Base-by-base conservation (phyloP, 2,329 filamentous ascomycete species). In the Plenodomus tracheiphilus region DNA sequence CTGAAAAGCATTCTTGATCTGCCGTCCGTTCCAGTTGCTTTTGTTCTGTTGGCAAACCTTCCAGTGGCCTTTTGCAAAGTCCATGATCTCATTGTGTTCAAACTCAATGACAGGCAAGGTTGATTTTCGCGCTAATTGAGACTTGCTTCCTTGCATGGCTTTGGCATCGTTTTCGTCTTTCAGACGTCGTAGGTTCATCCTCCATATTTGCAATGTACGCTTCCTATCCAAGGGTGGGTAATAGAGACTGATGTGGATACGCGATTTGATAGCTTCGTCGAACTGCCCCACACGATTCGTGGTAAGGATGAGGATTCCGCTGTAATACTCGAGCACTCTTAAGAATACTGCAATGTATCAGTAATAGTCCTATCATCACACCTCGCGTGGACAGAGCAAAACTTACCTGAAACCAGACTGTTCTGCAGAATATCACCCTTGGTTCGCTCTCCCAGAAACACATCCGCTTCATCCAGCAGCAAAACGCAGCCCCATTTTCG, bases 371-470 rank as follows among this genome's bases (percentile, higher is more conserved):
- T 25, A 25, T 25, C 10, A 25, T 25, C 22, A 25, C 22, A 25
- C 10, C 10, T 25, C 10, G 10, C 5, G 10, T 5, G 10, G 22
- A 5, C 5, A 25, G 5, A 25, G 5, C 22, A 25, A 25, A 5
- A 25, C 22, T 25, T 25, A 25, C 22, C 54, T 2, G 54, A 61
- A 1, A 65, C 56, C 1, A 63, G 43, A 2, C 58, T 53, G 28
- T 64, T 65, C 5, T 59, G 46, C 18, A 59, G 47, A 1, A 65
- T 19, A 20, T 54, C 55, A 1, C 34, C 40, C 16, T 43, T 25
- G 2, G 21, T 53, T 2, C 81, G 76, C 40, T 75, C 65, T 64
- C 82, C 79, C 4, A 85, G 76, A 64, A 82, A 84, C 10, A 84
- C 79, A 44, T 85, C 55, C 1, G 58, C 55, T 21, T 61, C 53